Percentiles rank a stretch among this genome's conserved stretches.
These are phyloP conservation scores for Leucocoprinus sp. DNA, from an alignment of 768 basidiomycete genomes.

Conservation along the genomic window DNA sequence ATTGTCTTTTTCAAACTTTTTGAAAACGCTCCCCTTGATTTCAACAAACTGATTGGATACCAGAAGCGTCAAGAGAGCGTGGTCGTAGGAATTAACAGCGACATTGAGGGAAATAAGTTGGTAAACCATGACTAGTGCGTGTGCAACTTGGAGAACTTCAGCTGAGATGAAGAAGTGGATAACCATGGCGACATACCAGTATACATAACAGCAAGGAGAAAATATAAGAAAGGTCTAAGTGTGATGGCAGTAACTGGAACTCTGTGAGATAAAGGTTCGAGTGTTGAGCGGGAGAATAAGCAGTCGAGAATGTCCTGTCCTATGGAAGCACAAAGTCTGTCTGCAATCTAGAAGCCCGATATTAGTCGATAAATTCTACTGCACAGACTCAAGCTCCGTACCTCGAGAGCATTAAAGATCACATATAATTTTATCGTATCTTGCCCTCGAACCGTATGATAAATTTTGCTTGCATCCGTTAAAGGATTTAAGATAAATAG, in stretches of 20 bases:
- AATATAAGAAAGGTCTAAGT: conserved; percentile 77
- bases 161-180: conserved; percentile 1
- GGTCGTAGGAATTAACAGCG: conserved; percentile 96
- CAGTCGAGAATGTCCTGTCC: conserved; percentile 98
- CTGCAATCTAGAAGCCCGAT: conserved; percentile 82
- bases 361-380: not conserved
- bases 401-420: conserved; percentile 97
- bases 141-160: conserved; percentile 48
- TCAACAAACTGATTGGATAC: conserved; percentile 99
- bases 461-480: conserved; percentile 96
- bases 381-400: conserved; percentile 26
- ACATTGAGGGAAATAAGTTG: conserved; percentile 93
- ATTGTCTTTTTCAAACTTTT: conserved; percentile 98
- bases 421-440: conserved; percentile 99
- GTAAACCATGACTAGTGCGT: conserved; percentile 93
- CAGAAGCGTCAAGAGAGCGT: conserved; percentile 86
- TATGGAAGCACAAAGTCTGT: conserved; percentile 89
- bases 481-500: conserved; percentile 69
- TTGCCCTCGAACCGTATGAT: conserved; percentile 94
- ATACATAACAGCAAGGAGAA: conserved; percentile 74
- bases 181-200: conserved; percentile 47
- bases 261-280: conserved; percentile 62
- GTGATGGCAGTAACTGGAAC: conserved; percentile 54
- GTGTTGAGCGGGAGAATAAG: conserved; percentile 86
- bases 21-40: conserved; percentile 99